Percentiles rank a stretch among this genome's conserved stretches.
phyloP scores from a whole-genome alignment of 768 basidiomycete species.

The Paxillus rubicundulus region DNA sequence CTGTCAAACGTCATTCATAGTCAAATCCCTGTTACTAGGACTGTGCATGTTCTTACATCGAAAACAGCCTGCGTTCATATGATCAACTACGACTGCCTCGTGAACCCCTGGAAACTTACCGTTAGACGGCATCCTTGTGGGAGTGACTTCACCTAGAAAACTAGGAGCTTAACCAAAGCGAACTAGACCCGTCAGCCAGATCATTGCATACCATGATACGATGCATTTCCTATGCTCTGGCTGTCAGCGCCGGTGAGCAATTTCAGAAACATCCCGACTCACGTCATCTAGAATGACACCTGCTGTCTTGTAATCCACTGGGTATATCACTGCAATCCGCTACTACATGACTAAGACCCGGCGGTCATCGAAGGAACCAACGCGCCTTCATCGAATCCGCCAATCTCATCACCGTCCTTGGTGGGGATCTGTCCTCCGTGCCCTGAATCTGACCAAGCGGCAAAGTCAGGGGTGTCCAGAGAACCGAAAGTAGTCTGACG shows the following conservation, averaged over 20 bases:
- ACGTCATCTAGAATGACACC: slow-evolving; percentile 83
- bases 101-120: slow-evolving; percentile 21
- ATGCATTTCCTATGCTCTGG: slow-evolving; percentile 36
- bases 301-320: slow-evolving; percentile 73
- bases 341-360: background rate
- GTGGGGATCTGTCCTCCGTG: slow-evolving; percentile 93
- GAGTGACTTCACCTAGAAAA: slow-evolving; percentile 47
- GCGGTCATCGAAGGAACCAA: background rate
- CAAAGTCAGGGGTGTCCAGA: background rate
- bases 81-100: background rate
- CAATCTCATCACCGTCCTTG: slow-evolving; percentile 70
- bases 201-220: slow-evolving; percentile 36
- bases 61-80: slow-evolving; percentile 37
- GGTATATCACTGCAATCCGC: slow-evolving; percentile 69
- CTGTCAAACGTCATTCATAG: slow-evolving; percentile 18
- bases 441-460: slow-evolving; percentile 66
- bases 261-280: slow-evolving; percentile 21
- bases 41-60: slow-evolving; percentile 38
- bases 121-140: slow-evolving; percentile 70
- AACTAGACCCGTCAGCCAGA: background rate
- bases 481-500: background rate
- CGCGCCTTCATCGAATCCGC: slow-evolving; percentile 76
- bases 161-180: slow-evolving; percentile 1
- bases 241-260: background rate
- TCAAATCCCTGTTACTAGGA: background rate